A percentile compares a stretch with the other conserved stretches of the same genome.
These are phyloP conservation scores for Pulveroboletus sp. DNA, from an alignment of 768 basidiomycete species.

Conservation along the genomic window DNA sequence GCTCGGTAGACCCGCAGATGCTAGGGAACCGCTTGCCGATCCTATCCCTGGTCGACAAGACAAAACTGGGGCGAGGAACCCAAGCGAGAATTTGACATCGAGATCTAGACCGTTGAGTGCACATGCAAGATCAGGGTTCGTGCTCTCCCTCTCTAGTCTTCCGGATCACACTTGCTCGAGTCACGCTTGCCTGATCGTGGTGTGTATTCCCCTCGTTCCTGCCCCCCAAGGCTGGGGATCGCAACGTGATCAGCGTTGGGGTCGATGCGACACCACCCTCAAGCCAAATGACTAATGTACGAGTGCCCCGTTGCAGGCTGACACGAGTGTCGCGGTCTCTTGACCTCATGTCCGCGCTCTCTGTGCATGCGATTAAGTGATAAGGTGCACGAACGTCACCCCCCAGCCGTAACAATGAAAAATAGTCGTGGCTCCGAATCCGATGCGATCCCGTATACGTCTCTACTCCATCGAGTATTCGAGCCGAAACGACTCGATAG, in stretches of 20 bases:
- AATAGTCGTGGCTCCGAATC: constrained; percentile 12
- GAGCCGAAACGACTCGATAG: no score
- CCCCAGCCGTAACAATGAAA: constrained; percentile 2
- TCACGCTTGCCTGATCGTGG: constrained; percentile 5
- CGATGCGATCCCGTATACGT: constrained; percentile 4
- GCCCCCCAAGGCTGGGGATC: constrained; percentile 5
- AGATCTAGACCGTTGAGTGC: constrained; percentile 22
- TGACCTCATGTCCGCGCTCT: constrained; percentile 10
- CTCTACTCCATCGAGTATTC: no score
- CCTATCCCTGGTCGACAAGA: constrained; percentile 13
- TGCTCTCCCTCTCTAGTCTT: neutral
- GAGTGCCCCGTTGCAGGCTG: constrained; percentile 13
- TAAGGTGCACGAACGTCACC: constrained; percentile 1
- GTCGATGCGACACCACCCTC: constrained; percentile 8
- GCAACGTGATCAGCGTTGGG: constrained; percentile 16
- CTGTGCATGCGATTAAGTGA: neutral
- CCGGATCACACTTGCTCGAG: constrained; percentile 1
- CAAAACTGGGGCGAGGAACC: constrained; percentile 24
- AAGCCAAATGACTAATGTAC: constrained; percentile 8
- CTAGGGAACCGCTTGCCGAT: constrained; percentile 17
- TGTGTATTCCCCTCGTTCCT: constrained; percentile 13
- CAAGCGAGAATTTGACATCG: constrained; percentile 26
- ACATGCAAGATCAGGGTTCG: constrained; percentile 14
- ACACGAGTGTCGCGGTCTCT: neutral
- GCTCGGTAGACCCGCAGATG: constrained; percentile 17